phyloP scores from a whole-genome alignment of 148 eudicot genomes.

The Amaranthus palmeri region DNA sequence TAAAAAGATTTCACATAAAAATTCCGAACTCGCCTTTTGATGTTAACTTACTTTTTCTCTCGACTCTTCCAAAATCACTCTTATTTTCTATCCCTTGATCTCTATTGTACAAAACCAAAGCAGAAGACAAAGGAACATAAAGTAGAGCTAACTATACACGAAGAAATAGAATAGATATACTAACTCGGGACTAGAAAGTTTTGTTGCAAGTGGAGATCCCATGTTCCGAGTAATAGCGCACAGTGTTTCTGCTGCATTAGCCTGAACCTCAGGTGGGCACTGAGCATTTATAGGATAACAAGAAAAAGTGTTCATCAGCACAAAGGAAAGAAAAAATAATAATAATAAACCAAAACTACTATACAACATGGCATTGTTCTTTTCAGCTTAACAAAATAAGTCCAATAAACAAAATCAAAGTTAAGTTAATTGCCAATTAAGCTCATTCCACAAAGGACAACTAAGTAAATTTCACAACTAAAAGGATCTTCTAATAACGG shows the following conservation, averaged over 20 bases:
- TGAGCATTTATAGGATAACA: constrained; percentile 31
- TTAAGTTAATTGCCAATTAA: no score
- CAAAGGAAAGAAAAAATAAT: neutral
- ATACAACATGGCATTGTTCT: neutral
- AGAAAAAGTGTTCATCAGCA: neutral
- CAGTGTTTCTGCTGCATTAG: constrained; percentile 90
- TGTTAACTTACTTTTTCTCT: neutral
- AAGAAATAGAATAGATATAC: neutral
- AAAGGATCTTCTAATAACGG: no score
- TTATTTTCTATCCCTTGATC: neutral
- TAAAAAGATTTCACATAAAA: neutral
- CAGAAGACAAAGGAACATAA: neutral
- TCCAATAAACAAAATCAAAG: neutral
- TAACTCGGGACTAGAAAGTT: constrained; percentile 88
- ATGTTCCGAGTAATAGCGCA: constrained; percentile 80
- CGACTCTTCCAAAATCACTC: neutral
- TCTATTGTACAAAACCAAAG: neutral
- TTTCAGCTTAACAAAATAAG: neutral
- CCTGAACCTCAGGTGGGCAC: constrained; percentile 93
- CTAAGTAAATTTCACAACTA: neutral
- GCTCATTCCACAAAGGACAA: neutral
- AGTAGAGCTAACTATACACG: neutral
- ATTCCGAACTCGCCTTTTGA: neutral
- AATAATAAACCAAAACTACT: neutral
- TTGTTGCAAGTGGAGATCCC: constrained; percentile 80